phyloP scores from a whole-genome alignment of 768 basidiomycete species.

The Inosperma sp. region DNA sequence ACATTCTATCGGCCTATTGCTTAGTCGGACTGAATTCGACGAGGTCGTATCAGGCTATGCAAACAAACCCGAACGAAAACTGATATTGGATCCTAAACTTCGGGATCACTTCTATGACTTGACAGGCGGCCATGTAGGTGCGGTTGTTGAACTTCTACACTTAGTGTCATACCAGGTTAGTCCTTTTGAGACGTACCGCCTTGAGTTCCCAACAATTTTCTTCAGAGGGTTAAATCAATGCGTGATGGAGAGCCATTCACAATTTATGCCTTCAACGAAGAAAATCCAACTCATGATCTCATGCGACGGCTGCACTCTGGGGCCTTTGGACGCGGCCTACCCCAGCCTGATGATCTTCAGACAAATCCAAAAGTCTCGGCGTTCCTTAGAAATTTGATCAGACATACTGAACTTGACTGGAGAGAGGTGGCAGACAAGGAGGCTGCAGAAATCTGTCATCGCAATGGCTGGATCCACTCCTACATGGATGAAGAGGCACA shows the following conservation, averaged over 20 bases:
- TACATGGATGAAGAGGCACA: background rate
- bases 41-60: conserved; percentile 1
- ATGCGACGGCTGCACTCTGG: background rate
- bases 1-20: conserved; percentile 1
- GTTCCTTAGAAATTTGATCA: background rate
- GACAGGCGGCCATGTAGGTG: conserved; percentile 3
- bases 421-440: background rate
- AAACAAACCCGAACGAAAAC: conserved; percentile 1
- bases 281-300: background rate
- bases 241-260: background rate
- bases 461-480: background rate
- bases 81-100: conserved; percentile 2
- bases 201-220: background rate
- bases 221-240: background rate
- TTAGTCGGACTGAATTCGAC: background rate
- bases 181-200: background rate
- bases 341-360: background rate
- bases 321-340: background rate
- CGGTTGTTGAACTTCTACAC: conserved; percentile 1
- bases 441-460: background rate
- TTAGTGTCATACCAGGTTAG: conserved; percentile 1
- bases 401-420: background rate
- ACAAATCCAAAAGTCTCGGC: background rate
- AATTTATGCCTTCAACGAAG: background rate
- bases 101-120: background rate